A percentile compares a stretch with the other conserved stretches of the same genome.
Conservation (phyloP, 768 basidiomycete species). For the Mycena vulgaris region DNA sequence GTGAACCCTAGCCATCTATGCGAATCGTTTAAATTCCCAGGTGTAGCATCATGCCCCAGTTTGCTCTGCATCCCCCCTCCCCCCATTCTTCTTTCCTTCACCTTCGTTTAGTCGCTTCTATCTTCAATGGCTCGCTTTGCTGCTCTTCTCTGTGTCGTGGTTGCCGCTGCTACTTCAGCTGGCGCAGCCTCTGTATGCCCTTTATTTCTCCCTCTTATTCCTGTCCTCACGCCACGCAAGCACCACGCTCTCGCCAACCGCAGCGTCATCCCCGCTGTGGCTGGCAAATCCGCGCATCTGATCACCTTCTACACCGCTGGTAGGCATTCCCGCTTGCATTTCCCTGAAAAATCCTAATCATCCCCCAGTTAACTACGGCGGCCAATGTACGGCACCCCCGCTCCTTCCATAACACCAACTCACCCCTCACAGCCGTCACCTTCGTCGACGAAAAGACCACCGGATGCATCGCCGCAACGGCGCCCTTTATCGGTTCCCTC, state of each 20-base stretch:
- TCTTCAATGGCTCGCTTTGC: conserved; percentile 7
- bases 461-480: conserved; percentile 4
- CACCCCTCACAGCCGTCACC: background rate
- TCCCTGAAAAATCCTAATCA: background rate
- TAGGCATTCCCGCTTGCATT: background rate
- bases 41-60: background rate
- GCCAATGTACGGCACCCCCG: background rate
- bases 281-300: background rate
- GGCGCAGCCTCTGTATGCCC: background rate
- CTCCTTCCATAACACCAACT: background rate
- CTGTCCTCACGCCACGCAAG: background rate
- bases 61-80: background rate
- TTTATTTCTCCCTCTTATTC: background rate
- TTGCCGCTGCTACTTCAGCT: conserved; percentile 2
- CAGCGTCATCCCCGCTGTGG: conserved; percentile 2
- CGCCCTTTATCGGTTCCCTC: background rate
- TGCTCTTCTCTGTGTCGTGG: background rate
- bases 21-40: background rate
- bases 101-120: background rate
- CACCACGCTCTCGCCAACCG: background rate
- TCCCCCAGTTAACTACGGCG: background rate
- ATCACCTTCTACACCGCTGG: conserved; percentile 8
- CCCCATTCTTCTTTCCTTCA: background rate
- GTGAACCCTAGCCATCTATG: background rate
- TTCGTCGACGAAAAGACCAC: conserved; percentile 9